Conservation (phyloP, 2,329 filamentous ascomycete genomes). For the Sordariomycetes sp. region DNA sequence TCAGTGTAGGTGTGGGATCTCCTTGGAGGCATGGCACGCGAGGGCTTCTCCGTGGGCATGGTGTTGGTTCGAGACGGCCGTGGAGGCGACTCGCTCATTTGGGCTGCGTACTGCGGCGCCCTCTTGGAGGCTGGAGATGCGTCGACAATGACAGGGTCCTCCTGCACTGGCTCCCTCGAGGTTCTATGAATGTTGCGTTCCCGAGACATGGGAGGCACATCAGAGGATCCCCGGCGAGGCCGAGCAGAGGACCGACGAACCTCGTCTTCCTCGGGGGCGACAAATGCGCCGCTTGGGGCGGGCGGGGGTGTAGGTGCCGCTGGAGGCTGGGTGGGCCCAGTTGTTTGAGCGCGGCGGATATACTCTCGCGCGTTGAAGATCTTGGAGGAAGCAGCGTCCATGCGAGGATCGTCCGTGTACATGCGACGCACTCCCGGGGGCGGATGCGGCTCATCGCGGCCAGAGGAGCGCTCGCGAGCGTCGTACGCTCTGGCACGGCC, state of each 20-base stretch:
- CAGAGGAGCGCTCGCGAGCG: slow-evolving; percentile 21
- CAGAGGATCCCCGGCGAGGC: slow-evolving; percentile 22
- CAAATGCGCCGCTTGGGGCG: background rate
- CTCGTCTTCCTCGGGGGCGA: slow-evolving; percentile 17
- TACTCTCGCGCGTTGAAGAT: slow-evolving; percentile 15
- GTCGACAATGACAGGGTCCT: slow-evolving; percentile 13
- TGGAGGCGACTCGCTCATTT: slow-evolving; percentile 21
- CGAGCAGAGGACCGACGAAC: slow-evolving; percentile 21
- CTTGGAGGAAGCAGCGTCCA: slow-evolving; percentile 7
- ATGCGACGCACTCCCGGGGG: slow-evolving; percentile 6
- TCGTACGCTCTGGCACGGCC: slow-evolving; percentile 28
- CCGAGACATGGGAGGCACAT: slow-evolving; percentile 10
- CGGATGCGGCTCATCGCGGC: slow-evolving; percentile 19
- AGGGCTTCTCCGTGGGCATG: slow-evolving; percentile 14
- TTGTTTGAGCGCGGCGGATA: slow-evolving; percentile 13
- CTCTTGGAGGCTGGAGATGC: slow-evolving; percentile 14
- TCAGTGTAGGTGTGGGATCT: slow-evolving; percentile 23
- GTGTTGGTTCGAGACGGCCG: slow-evolving; percentile 22
- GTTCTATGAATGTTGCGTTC: slow-evolving; percentile 21
- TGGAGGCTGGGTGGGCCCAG: slow-evolving; percentile 14
- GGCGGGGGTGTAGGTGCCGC: slow-evolving; percentile 26
- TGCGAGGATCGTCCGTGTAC: background rate
- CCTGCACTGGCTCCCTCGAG: slow-evolving; percentile 21
- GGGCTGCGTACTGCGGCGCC: slow-evolving; percentile 13
- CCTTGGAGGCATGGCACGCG: slow-evolving; percentile 15